Conservation (phyloP, 192 early-diverging fungal species). For the Anaeromyces robustus region DNA sequence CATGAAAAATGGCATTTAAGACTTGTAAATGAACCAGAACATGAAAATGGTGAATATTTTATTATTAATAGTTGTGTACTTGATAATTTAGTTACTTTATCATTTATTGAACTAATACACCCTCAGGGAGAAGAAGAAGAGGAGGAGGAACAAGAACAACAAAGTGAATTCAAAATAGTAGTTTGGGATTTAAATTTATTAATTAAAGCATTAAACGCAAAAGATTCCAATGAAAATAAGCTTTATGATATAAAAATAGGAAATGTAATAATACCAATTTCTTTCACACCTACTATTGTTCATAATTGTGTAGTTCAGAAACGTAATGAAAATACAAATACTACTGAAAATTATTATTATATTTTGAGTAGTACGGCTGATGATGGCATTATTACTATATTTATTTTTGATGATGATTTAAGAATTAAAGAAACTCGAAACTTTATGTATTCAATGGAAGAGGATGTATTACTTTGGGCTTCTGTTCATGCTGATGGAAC, state of each 20-base stretch:
- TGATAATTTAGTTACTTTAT: not conserved
- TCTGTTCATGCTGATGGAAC: not conserved
- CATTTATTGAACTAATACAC: not conserved
- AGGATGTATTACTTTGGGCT: not conserved
- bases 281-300: not conserved
- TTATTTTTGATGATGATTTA: not conserved
- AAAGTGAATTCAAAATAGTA: not conserved
- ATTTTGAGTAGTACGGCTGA: not conserved
- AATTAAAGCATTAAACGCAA: not conserved
- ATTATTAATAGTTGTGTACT: not conserved
- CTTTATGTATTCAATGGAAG: not conserved
- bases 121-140: not conserved
- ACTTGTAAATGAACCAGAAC: not conserved
- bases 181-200: not conserved
- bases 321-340: not conserved
- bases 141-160: not conserved
- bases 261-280: not conserved
- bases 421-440: not conserved
- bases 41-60: not conserved
- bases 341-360: not conserved
- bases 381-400: not conserved
- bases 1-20: not conserved
- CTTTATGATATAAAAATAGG: not conserved
- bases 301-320: not conserved
- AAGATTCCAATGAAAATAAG: not conserved